These are phyloP conservation scores for Arthroderma sp. DNA, from an alignment of 2,329 filamentous ascomycete species.

Conservation along the genomic window DNA sequence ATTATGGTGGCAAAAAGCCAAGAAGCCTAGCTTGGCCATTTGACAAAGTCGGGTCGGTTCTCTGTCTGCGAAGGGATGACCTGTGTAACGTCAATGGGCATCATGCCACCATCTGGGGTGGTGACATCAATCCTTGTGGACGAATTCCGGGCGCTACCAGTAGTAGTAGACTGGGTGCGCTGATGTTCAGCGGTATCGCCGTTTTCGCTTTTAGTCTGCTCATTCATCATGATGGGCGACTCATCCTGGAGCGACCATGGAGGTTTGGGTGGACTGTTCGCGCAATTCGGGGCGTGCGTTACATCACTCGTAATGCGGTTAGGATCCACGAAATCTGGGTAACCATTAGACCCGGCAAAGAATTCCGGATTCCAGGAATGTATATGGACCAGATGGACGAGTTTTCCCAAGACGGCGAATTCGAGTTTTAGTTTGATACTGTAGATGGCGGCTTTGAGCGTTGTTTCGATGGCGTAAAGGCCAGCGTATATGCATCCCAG, in stretches of 20 bases:
- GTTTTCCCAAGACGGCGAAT: constrained; percentile 35
- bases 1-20: not conserved
- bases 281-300: constrained; percentile 21
- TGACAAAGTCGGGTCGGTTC: not conserved
- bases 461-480: constrained; percentile 35
- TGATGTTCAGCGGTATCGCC: constrained; percentile 1
- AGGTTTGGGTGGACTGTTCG: constrained; percentile 6
- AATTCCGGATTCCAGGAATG: constrained; percentile 28
- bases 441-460: constrained; percentile 35
- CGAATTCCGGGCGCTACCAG: too few species aligned
- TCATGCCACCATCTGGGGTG: not conserved
- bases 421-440: constrained; percentile 40
- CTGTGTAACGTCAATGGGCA: constrained; percentile 4
- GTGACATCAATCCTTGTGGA: not conserved
- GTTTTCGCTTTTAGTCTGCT: not conserved
- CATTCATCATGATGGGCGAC: not conserved
- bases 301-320: constrained; percentile 30
- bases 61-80: constrained; percentile 5
- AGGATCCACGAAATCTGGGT: constrained; percentile 34
- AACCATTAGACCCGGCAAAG: constrained; percentile 19
- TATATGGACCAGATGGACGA: constrained; percentile 29
- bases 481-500: constrained; percentile 32
- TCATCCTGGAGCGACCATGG: constrained; percentile 6
- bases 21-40: not conserved
- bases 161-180: not conserved